Percentiles rank a stretch among this genome's conserved stretches.
These are phyloP conservation scores for Aspergillus sp. DNA, from an alignment of 2,329 filamentous ascomycete genomes.

Conservation along the genomic window DNA sequence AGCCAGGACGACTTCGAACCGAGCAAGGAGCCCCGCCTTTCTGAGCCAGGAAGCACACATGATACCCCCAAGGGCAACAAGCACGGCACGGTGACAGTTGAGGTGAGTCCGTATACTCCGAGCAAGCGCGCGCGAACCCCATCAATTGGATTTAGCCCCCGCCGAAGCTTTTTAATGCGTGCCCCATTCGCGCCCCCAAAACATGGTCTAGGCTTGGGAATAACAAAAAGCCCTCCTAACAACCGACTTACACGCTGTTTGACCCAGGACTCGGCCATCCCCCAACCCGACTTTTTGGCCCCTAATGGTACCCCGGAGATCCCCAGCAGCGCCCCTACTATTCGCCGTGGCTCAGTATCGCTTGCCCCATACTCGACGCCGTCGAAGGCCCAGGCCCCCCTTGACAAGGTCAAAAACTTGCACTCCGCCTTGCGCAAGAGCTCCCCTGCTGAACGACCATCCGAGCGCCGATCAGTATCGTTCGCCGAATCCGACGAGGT, in stretches of 20 bases:
- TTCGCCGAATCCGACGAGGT: conserved; percentile 26
- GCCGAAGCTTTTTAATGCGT: conserved; percentile 18
- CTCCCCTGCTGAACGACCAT: conserved; percentile 15
- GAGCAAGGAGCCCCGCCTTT: conserved; percentile 29
- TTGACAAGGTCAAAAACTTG: conserved; percentile 18
- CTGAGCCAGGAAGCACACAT: conserved; percentile 12
- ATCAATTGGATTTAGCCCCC: conserved; percentile 22
- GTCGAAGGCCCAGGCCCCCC: conserved; percentile 16
- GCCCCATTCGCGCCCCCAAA: conserved; percentile 10
- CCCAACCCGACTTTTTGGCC: neutral
- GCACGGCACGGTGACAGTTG: conserved; percentile 8
- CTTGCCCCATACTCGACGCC: conserved; percentile 17
- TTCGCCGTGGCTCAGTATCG: conserved; percentile 10
- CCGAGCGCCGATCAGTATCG: conserved; percentile 29
- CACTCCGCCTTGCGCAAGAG: conserved; percentile 31
- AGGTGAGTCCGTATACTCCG: conserved; percentile 18
- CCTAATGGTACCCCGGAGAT: conserved; percentile 10
- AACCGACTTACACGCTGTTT: conserved; percentile 14
- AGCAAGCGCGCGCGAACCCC: conserved; percentile 18
- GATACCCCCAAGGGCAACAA: conserved; percentile 1
- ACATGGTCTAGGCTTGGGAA: conserved; percentile 29
- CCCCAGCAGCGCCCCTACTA: conserved; percentile 12
- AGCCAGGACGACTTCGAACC: conserved; percentile 21
- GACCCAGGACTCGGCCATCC: conserved; percentile 13
- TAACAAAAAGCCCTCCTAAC: conserved; percentile 30